A percentile compares a stretch with the other conserved stretches of the same genome.
Conservation (phyloP, 768 basidiomycete species). For the Auriscalpium vulgare region DNA sequence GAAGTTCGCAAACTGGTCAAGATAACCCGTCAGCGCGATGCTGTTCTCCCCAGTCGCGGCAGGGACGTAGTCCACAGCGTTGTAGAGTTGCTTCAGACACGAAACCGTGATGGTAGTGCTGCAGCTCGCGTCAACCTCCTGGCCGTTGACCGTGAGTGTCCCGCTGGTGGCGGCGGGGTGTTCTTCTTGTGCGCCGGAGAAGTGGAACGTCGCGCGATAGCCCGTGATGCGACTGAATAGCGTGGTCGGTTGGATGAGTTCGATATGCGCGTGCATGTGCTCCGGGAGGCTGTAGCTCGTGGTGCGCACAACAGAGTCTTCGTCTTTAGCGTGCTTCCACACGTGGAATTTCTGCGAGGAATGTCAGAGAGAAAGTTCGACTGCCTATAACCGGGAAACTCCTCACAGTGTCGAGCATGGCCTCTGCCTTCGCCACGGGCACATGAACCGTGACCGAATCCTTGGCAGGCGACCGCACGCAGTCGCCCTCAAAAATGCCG, state of each 20-base stretch:
- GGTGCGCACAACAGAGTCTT: slow-evolving; percentile 52
- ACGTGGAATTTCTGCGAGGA: slow-evolving; percentile 49
- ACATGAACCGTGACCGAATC: slow-evolving; percentile 62
- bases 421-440: slow-evolving; percentile 51
- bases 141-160: neutral
- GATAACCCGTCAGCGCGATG: slow-evolving; percentile 26
- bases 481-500: slow-evolving; percentile 39
- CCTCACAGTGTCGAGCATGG: slow-evolving; percentile 61
- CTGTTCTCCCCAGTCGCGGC: slow-evolving; percentile 18
- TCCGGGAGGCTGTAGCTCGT: slow-evolving; percentile 60
- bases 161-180: neutral
- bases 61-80: slow-evolving; percentile 22
- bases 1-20: slow-evolving; percentile 25
- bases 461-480: slow-evolving; percentile 41
- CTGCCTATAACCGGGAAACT: neutral
- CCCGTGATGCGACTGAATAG: slow-evolving; percentile 46
- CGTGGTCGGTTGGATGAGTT: slow-evolving; percentile 67
- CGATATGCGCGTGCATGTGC: slow-evolving; percentile 49
- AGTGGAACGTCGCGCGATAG: slow-evolving; percentile 33
- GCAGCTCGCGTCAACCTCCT: slow-evolving; percentile 23
- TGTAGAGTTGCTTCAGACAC: slow-evolving; percentile 26
- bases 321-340: slow-evolving; percentile 47
- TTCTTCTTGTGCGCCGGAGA: neutral
- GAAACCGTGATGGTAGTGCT: slow-evolving; percentile 25
- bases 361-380: neutral